Conservation (phyloP, 176 grass and related monocot species). For the Phoenix dactylifera region DNA sequence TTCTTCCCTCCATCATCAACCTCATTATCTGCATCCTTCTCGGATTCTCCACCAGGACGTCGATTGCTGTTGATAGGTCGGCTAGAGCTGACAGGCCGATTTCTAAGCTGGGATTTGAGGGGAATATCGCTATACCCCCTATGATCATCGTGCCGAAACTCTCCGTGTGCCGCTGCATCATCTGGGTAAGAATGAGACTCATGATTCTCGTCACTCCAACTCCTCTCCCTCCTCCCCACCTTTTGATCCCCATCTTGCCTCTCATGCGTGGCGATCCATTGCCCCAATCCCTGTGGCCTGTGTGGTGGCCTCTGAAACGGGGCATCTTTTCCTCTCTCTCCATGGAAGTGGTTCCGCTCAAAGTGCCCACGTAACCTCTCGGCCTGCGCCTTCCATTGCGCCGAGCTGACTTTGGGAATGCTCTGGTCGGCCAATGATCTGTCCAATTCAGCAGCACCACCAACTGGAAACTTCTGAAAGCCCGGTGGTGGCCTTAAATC, state of each 20-base stretch:
- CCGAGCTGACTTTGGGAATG: background rate
- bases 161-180: background rate
- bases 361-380: constrained; percentile 5
- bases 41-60: background rate
- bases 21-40: constrained; percentile 3
- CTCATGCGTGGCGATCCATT: constrained; percentile 8
- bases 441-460: background rate
- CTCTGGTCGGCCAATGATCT: background rate
- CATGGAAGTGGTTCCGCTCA: constrained; percentile 7
- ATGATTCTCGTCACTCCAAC: background rate
- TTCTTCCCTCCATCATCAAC: background rate
- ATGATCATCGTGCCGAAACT: background rate
- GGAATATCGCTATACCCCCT: background rate
- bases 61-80: background rate
- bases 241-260: constrained; percentile 20
- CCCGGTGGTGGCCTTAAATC: constrained; percentile 32
- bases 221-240: constrained; percentile 5
- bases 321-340: background rate
- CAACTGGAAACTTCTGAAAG: constrained; percentile 10
- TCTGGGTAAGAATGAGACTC: background rate
- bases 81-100: background rate
- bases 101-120: background rate
- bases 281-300: constrained; percentile 5
- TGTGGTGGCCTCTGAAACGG: too few species aligned
- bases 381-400: constrained; percentile 1